Conservation (phyloP, 2,329 filamentous ascomycete genomes). For the Intubia oerlemansii region DNA sequence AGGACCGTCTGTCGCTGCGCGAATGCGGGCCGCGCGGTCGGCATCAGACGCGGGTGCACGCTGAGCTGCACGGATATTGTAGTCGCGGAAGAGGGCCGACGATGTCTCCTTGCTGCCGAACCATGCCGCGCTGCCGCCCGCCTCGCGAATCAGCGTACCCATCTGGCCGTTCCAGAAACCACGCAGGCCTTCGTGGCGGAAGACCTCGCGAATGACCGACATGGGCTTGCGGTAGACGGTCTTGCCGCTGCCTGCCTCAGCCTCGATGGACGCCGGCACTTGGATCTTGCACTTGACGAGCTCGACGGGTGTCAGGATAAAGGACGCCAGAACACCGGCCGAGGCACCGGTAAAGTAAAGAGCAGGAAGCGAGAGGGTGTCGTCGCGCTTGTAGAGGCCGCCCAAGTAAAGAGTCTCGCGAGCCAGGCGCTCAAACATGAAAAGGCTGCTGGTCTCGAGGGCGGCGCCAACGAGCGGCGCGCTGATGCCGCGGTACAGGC, state of each 20-base stretch:
- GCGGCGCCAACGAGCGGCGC: conserved; percentile 82
- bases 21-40: conserved; percentile 20
- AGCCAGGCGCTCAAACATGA: conserved; percentile 71
- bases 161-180: conserved; percentile 94
- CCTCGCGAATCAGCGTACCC: conserved; percentile 83
- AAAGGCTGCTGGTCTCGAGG: conserved; percentile 77
- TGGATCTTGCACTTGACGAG: conserved; percentile 98
- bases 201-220: conserved; percentile 56
- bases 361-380: conserved; percentile 49
- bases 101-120: conserved; percentile 79
- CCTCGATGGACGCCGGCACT: conserved; percentile 37
- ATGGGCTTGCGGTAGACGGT: conserved; percentile 31
- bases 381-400: conserved; percentile 25
- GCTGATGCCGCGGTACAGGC: conserved; percentile 80
- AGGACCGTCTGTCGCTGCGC: conserved; percentile 23
- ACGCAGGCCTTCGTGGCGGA: conserved; percentile 55
- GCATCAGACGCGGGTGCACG: conserved; percentile 1
- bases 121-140: conserved; percentile 84
- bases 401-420: conserved; percentile 39
- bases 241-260: conserved; percentile 17
- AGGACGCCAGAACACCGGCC: conserved; percentile 71
- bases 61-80: conserved; percentile 22
- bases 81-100: conserved; percentile 44
- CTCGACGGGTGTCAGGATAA: conserved; percentile 86
- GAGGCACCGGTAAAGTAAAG: conserved; percentile 67